Evolutionary conservation across 108 stramenopile genomes (phyloP).

Genomic region (Thalassiosira profunda): DNA sequence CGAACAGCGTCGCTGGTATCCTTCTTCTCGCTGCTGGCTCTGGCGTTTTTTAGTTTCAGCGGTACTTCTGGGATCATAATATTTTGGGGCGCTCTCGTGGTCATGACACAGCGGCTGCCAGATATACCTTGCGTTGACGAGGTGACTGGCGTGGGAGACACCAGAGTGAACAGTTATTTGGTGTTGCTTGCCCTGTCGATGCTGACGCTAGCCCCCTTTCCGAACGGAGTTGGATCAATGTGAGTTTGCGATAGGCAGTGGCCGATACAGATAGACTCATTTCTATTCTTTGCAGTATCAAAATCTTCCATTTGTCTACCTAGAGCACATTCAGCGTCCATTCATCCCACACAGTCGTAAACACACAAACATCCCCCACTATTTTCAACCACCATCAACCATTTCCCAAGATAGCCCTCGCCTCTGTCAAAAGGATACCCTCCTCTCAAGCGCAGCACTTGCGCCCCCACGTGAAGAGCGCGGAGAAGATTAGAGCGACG

Average conservation of each 20-base stretch:
- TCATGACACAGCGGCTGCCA: slow-evolving; percentile 54
- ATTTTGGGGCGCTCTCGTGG: slow-evolving; percentile 62
- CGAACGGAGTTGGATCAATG: slow-evolving; percentile 41
- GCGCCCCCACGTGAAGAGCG: background rate
- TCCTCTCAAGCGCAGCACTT: slow-evolving; percentile 2
- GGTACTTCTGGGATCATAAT: slow-evolving; percentile 43
- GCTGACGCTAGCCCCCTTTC: slow-evolving; percentile 70
- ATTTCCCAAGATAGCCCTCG: no score
- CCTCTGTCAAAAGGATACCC: no score
- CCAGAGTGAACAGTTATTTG: slow-evolving; percentile 51
- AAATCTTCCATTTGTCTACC: no score
- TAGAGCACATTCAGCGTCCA: no score
- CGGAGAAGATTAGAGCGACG: background rate
- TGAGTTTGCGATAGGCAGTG: no score
- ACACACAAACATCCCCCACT: no score
- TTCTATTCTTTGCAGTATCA: no score
- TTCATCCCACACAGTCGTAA: no score
- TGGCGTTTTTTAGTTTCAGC: slow-evolving; percentile 47
- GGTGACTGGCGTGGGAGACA: slow-evolving; percentile 58
- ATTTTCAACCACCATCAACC: no score
- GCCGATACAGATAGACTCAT: no score
- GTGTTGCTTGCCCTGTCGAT: slow-evolving; percentile 39
- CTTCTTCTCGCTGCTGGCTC: slow-evolving; percentile 41
- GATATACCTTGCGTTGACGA: slow-evolving; percentile 80
- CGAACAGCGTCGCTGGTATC: slow-evolving; percentile 50